Evolutionary conservation across 495 filamentous ascomycete species (phyloP), one percentile per base, ranked within the genome.

Genomic region (Penicillium angulare): DNA sequence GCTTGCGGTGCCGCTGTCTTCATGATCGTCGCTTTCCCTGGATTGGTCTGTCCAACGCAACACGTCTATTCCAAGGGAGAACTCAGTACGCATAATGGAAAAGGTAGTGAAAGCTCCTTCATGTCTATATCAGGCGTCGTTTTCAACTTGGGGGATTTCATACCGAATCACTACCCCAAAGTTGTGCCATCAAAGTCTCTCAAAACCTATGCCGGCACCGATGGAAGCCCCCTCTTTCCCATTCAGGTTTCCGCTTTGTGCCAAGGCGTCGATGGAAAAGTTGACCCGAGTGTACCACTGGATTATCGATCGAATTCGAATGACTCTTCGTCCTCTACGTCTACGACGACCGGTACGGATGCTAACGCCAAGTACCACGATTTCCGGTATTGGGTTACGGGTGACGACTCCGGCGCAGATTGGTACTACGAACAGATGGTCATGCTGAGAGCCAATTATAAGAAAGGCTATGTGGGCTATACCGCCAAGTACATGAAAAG

Each of bases 231-330:
- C 35, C 77, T 99, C 12, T 99, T 99, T 72, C 93, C 93, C 0
- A 78, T 99, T 10, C 93, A 99, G 64, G 93, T 97, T 13, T 95
- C 88, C 3, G 89, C 92, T 29, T 75, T 97, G 31, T 99, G 93
- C 68, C 80, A 86, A 38, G 93, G 93, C 29, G 79, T 78, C 23
- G 67, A 81, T 44, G 89, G 88, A 18, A 36, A 53, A 58, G 77
- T 92, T 21, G 79, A 89, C 57, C 78, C 79, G 18, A 78, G 79
- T 41, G 88, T 99, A 13, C 83, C 85, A 43, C 79, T 97, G 42
- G 86, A 91, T 65, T 97, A 90, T 67, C 82, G 80, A 54, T 76
- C 77, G 12, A 85, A 83, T 51, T 20, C 58, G 53, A 99, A 99
- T 66, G 74, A 86, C 36, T 81, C 84, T 7, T 84, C 81, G 10